These are phyloP conservation scores for Colletotrichum incanum DNA, from an alignment of 2,329 filamentous ascomycete genomes.

Conservation along the genomic window DNA sequence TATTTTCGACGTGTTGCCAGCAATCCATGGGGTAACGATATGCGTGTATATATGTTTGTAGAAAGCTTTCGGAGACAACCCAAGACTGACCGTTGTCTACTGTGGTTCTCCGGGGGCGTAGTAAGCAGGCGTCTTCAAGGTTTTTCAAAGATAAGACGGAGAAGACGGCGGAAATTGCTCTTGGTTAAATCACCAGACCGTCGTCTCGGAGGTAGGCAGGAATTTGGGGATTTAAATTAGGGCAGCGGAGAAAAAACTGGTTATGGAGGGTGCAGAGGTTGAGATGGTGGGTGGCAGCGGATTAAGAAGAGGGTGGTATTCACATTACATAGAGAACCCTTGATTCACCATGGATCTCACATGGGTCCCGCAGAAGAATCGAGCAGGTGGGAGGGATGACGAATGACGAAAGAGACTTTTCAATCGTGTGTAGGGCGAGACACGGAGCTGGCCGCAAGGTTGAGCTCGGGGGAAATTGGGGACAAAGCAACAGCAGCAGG, in stretches of 20 bases:
- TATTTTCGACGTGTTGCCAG: conserved; percentile 12
- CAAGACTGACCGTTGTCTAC: neutral
- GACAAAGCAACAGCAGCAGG: conserved; percentile 20
- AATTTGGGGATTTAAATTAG: conserved; percentile 36
- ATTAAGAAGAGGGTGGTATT: conserved; percentile 31
- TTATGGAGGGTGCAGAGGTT: conserved; percentile 30
- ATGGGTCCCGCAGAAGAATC: conserved; percentile 16
- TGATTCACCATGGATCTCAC: conserved; percentile 29
- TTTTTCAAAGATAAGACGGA: neutral
- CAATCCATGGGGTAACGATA: conserved; percentile 17
- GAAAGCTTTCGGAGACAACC: neutral
- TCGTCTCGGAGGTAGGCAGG: conserved; percentile 26
- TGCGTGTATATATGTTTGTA: neutral
- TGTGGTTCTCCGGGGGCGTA: neutral
- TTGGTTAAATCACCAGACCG: conserved; percentile 3
- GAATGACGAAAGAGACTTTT: conserved; percentile 42
- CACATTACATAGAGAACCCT: conserved; percentile 20
- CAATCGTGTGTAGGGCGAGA: conserved; percentile 36
- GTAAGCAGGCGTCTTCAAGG: neutral
- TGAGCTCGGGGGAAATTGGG: conserved; percentile 11
- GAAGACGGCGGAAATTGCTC: neutral
- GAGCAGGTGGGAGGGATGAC: conserved; percentile 17
- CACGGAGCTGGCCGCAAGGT: conserved; percentile 29
- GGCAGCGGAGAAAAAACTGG: conserved; percentile 32
- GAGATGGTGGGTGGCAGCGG: conserved; percentile 32